These are phyloP conservation scores for Ceratocystis cubensis DNA, from an alignment of 2,329 filamentous ascomycete species.

Conservation along the genomic window DNA sequence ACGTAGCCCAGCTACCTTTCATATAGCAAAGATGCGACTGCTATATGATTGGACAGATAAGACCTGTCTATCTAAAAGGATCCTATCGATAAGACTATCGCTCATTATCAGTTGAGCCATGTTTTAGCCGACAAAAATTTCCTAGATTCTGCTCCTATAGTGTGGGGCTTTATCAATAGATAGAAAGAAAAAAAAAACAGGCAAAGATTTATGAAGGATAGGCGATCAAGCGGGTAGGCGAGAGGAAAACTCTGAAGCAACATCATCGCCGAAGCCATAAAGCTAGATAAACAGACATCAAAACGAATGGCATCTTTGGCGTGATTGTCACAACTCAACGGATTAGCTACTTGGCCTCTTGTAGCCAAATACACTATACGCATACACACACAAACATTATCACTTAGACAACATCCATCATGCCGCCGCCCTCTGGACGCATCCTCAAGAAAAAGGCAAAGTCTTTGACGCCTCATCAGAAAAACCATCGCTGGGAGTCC, in stretches of 20 bases:
- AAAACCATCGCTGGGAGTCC: slow-evolving; percentile 80
- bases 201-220: neutral
- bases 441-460: slow-evolving; percentile 61
- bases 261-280: neutral
- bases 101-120: slow-evolving; percentile 22
- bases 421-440: slow-evolving; percentile 51
- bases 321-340: neutral
- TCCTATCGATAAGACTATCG: slow-evolving; percentile 14
- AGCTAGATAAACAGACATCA: neutral
- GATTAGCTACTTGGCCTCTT: neutral
- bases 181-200: neutral
- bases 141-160: slow-evolving; percentile 13
- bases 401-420: slow-evolving; percentile 23
- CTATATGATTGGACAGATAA: slow-evolving; percentile 21
- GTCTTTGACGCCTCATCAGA: slow-evolving; percentile 58
- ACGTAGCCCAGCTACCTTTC: slow-evolving; percentile 5
- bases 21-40: slow-evolving; percentile 16
- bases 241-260: slow-evolving; percentile 2
- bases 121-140: slow-evolving; percentile 21
- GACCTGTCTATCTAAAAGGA: neutral
- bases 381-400: neutral
- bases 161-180: slow-evolving; percentile 12
- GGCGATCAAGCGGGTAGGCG: neutral
- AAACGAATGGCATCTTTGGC: neutral
- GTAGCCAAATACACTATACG: neutral